Percentiles rank a stretch among this genome's conserved stretches.
Conservation (phyloP, 305 asterid genomes). For the Solanum chacoense region DNA sequence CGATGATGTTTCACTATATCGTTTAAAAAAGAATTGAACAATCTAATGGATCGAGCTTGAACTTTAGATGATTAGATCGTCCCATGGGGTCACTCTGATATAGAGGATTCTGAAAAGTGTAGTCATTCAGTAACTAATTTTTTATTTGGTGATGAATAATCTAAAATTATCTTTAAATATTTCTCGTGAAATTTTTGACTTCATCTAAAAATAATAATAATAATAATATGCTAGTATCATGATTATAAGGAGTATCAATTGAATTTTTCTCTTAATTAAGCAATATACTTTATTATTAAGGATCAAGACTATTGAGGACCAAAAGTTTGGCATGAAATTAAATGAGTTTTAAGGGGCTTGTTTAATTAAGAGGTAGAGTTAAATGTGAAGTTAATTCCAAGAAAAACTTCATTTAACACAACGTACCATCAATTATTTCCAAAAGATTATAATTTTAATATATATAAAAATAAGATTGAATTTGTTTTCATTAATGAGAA, state of each 20-base stretch:
- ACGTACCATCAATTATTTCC: neutral
- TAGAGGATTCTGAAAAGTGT: too few relatives aligned
- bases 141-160: neutral
- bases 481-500: neutral
- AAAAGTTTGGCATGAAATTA: neutral
- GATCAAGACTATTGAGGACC: neutral
- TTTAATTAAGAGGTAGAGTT: neutral
- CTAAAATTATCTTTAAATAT: neutral
- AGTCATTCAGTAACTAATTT: too few relatives aligned
- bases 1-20: fast-evolving
- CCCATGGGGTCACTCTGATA: neutral
- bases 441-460: neutral
- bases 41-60: neutral
- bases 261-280: neutral
- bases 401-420: neutral
- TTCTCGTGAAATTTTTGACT: neutral
- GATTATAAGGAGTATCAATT: neutral
- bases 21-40: too few relatives aligned
- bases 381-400: neutral
- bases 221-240: neutral
- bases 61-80: neutral
- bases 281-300: neutral
- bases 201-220: fast-evolving
- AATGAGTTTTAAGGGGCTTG: neutral
- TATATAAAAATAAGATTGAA: neutral